Evolutionary conservation across 164 flowering plant genomes (phyloP), one percentile per base, ranked within the genome.

Genomic region (Warburgia ugandensis): DNA sequence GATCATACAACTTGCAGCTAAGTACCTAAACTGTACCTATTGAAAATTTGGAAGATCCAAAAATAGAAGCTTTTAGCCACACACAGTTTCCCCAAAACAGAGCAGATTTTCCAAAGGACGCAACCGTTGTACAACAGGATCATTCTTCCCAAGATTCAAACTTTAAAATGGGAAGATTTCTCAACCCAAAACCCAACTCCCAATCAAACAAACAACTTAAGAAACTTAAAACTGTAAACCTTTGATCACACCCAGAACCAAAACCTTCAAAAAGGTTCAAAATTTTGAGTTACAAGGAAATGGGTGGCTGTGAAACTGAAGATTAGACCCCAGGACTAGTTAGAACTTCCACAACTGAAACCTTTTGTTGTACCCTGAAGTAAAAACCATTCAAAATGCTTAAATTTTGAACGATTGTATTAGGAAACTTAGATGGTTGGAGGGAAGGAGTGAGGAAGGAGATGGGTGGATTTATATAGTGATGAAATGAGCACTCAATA

Each of bases 1-100:
- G 40, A 38, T 27, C 4, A 20, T 40, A 45, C 29, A 49, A 13
- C 28, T 33, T 47, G 27, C 29, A 27, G 43, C 58, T 73, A 86
- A 54, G 88, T 79, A 47, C 73, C 86, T 13, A 68, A 3, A 47
- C 64, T 78, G 74, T 71, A 80, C 45, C 75, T 80, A 71, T 74
- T 82, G 61, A 82, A 80, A 60, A 80, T 77, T 57, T 84, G 87
- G 57, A 84, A 87, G 28, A 84, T 87, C 96, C 88, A 84, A 69
- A 80, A 87, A 45, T 84, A 82, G 45, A 75, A 87, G 50, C 81
- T 82, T 68, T 82, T 81, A 30, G 59, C 76, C 17, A 82, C 78
- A 33, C 65, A 62, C 14, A 74, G 66, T 56, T 78, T 87, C 10
- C 64, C 77, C 46, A 75, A 58, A 58, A 70, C 59, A 6, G 81